These are phyloP conservation scores for Coprinopsis marcescibilis DNA, from an alignment of 768 basidiomycete genomes.

Conservation along the genomic window DNA sequence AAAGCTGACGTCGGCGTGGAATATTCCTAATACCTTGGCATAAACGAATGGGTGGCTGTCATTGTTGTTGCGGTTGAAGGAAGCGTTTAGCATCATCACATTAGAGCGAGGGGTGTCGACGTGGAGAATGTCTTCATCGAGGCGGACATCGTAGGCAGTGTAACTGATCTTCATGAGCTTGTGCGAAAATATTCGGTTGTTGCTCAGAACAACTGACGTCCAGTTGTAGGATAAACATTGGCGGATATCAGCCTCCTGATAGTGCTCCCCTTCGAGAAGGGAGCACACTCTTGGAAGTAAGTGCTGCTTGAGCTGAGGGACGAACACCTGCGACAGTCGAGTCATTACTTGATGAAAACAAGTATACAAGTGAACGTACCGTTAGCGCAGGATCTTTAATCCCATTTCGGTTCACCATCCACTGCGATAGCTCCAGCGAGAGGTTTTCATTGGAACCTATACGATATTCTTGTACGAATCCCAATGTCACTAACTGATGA, in stretches of 20 bases:
- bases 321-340: background rate
- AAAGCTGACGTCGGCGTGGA: conserved; percentile 15
- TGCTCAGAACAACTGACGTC: background rate
- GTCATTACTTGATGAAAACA: background rate
- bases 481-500: background rate
- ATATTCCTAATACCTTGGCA: conserved; percentile 17
- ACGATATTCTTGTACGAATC: too few species aligned
- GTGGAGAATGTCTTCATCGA: conserved; percentile 3
- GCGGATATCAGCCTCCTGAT: background rate
- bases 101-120: background rate
- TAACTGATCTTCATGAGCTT: conserved; percentile 4
- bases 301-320: background rate
- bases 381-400: background rate
- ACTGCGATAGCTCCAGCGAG: background rate
- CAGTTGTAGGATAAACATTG: background rate
- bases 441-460: too few species aligned
- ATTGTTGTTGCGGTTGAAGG: conserved; percentile 15
- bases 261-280: background rate
- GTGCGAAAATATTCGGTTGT: background rate
- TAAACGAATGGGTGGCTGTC: conserved; percentile 18
- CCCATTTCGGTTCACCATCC: background rate
- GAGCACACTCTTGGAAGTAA: background rate
- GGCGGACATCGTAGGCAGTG: conserved; percentile 2
- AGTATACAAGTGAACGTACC: background rate
- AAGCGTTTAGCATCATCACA: background rate